Percentiles rank a stretch among this genome's conserved stretches.
Conservation (phyloP, 345 rosid species). For the Abelmoschus esculentus region DNA sequence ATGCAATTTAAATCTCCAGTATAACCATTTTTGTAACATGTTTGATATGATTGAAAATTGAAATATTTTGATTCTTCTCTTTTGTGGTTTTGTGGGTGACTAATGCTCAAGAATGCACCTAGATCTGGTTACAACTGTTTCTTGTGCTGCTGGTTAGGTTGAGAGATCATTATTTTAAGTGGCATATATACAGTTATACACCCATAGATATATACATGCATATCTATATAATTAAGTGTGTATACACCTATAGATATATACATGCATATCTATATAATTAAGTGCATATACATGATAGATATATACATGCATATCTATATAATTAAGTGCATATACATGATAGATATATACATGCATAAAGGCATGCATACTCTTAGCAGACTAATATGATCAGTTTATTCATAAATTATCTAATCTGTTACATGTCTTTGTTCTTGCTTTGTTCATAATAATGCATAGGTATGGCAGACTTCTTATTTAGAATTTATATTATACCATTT, state of each 20-base stretch:
- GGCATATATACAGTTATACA: no score
- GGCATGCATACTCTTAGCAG: not conserved
- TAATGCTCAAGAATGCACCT: not conserved
- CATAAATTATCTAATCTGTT: not conserved
- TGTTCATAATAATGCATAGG: not conserved
- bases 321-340: not conserved
- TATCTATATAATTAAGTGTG: no score
- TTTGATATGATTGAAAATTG: not conserved
- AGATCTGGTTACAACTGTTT: not conserved
- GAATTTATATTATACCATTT: not conserved
- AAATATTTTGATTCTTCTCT: not conserved
- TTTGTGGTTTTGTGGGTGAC: not conserved
- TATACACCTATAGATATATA: no score
- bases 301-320: not conserved
- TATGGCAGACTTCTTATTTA: not conserved
- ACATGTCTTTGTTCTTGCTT: not conserved
- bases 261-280: no score
- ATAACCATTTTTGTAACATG: not conserved
- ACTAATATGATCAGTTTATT: not conserved
- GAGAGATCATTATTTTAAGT: not conserved
- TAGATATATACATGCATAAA: not conserved
- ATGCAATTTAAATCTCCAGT: no score
- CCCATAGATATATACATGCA: no score
- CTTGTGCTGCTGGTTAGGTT: not conserved
- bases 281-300: no score